Evolutionary conservation across 192 early-diverging fungal species (phyloP).

Genomic region (Mortierella claussenii): DNA sequence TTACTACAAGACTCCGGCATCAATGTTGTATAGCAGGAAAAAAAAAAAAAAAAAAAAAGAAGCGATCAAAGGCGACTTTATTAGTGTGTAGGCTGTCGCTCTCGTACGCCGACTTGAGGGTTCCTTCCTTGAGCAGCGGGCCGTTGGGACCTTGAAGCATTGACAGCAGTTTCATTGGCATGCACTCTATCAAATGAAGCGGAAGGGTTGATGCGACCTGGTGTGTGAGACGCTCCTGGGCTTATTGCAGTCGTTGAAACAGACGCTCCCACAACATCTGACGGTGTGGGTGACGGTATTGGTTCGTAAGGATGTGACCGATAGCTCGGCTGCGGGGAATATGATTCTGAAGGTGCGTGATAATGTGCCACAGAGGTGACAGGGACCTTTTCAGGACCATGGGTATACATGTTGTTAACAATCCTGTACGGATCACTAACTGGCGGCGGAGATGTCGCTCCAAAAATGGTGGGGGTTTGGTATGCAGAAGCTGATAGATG

Average conservation of each 20-base stretch:
- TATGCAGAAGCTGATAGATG: neutral
- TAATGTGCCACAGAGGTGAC: neutral
- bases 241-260: neutral
- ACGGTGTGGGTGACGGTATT: slow-evolving; percentile 5
- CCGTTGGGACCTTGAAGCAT: neutral
- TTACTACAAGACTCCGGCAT: neutral
- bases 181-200: neutral
- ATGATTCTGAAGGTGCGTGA: neutral
- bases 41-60: neutral
- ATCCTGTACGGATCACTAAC: slow-evolving; percentile 4
- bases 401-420: neutral
- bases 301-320: neutral
- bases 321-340: neutral
- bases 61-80: neutral
- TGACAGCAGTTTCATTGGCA: neutral
- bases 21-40: neutral
- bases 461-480: slow-evolving; percentile 6
- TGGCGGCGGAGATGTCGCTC: neutral
- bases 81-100: neutral
- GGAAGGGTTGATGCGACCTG: slow-evolving; percentile 13
- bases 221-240: neutral
- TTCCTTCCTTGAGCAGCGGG: neutral
- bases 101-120: slow-evolving; percentile 1
- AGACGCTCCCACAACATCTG: neutral
- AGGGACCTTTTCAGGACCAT: neutral